These are phyloP conservation scores for Athelia sp. DNA, from an alignment of 1,284 basidiomycete genomes.

Conservation along the genomic window DNA sequence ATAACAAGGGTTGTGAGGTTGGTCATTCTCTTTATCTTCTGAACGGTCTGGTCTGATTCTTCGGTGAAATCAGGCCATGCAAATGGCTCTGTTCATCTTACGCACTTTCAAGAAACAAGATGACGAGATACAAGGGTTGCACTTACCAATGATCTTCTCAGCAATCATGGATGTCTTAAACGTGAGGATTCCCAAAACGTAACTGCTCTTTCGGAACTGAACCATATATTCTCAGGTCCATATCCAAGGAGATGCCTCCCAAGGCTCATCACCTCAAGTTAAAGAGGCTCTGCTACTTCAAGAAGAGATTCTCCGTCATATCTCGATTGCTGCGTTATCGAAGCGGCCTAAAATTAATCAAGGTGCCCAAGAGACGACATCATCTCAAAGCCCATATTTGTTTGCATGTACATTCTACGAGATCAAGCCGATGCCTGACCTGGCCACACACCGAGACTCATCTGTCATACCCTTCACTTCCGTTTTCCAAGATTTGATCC, in stretches of 20 bases:
- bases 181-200: constrained; percentile 41
- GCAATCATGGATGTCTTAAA: constrained; percentile 59
- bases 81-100: constrained; percentile 66
- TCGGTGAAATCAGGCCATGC: constrained; percentile 52
- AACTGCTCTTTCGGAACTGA: constrained; percentile 4
- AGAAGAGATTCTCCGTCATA: constrained; percentile 47
- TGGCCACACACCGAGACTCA: constrained; percentile 13
- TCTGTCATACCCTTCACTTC: constrained; percentile 48
- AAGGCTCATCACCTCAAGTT: constrained; percentile 29
- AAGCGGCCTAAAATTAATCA: constrained; percentile 42
- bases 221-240: constrained; percentile 29
- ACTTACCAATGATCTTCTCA: constrained; percentile 74
- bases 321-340: constrained; percentile 45
- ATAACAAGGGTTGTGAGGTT: constrained; percentile 44
- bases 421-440: constrained; percentile 28
- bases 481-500: constrained; percentile 48
- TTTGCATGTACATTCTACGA: constrained; percentile 61
- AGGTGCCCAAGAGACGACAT: constrained; percentile 23
- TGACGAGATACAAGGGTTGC: constrained; percentile 75
- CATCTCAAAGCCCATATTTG: constrained; percentile 36
- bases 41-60: background rate
- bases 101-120: constrained; percentile 70
- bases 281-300: constrained; percentile 46
- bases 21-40: constrained; percentile 5
- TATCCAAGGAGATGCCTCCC: constrained; percentile 29